A percentile compares a stretch with the other conserved stretches of the same genome.
Conservation (phyloP, 129 eudicot genomes). For the Sambucus nigra region DNA sequence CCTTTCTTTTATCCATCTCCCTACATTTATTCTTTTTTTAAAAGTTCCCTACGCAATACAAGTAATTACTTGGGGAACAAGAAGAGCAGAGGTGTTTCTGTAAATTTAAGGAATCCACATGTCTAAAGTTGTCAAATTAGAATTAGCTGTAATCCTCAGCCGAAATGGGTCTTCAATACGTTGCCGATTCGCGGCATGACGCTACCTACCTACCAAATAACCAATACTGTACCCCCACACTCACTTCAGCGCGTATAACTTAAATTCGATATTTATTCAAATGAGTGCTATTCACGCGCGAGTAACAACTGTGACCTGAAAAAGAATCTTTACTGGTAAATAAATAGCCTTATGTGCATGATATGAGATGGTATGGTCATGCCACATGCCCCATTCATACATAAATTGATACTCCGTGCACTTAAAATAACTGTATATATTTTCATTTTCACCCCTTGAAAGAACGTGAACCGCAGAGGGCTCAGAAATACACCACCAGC, state of each 20-base stretch:
- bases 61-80: slow-evolving; percentile 10
- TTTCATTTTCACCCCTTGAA: no score
- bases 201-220: slow-evolving; percentile 12
- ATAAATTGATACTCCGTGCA: no score
- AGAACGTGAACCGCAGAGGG: no score
- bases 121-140: slow-evolving; percentile 9
- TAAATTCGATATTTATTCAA: not conserved
- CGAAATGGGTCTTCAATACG: slow-evolving; percentile 10
- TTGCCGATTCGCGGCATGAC: slow-evolving; percentile 31
- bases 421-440: no score
- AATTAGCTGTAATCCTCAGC: slow-evolving; percentile 20
- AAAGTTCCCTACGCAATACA: no score
- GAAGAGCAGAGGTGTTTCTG: slow-evolving; percentile 13
- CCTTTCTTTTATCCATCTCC: no score
- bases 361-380: slow-evolving; percentile 30
- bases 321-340: slow-evolving; percentile 1
- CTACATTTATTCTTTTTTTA: no score
- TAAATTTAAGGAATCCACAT: not conserved
- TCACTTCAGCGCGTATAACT: no score
- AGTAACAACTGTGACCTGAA: not conserved
- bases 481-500: no score
- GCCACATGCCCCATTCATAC: slow-evolving; percentile 22
- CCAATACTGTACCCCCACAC: slow-evolving; percentile 10
- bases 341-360: slow-evolving; percentile 33
- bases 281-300: not conserved